Conservation (phyloP, 179 eudicot species). For the Heliamphora pulchella region DNA sequence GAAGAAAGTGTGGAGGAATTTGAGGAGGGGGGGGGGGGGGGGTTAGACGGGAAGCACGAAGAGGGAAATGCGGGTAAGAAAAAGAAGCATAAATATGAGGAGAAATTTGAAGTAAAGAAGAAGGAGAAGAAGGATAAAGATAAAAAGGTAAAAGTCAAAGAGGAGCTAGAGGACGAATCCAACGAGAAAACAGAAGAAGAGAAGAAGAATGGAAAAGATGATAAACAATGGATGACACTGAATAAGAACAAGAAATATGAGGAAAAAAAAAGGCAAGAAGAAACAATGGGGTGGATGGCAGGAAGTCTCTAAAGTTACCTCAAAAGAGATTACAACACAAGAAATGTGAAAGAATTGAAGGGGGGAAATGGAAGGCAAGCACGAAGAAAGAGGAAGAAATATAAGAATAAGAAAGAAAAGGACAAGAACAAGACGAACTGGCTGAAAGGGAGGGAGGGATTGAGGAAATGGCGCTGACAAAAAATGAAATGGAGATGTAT, state of each 20-base stretch:
- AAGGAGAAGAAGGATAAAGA: conserved; percentile 27
- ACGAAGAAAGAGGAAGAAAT: conserved; percentile 14
- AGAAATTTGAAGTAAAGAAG: no score
- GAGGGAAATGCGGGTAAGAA: conserved; percentile 30
- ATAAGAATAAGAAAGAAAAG: conserved; percentile 13
- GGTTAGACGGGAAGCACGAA: conserved; percentile 9
- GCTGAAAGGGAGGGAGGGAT: conserved; percentile 31
- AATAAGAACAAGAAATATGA: no score
- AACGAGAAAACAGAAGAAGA: no score
- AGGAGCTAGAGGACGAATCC: no score
- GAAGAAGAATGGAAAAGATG: no score
- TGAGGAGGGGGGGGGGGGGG: not conserved
- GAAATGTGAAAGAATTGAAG: conserved; percentile 14
- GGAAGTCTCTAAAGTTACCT: conserved; percentile 11
- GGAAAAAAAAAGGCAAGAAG: no score
- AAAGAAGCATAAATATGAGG: no score
- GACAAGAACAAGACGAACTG: conserved; percentile 33
- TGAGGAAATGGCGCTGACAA: conserved; percentile 48
- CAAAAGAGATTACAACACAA: conserved; percentile 17
- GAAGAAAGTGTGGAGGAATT: conserved; percentile 22
- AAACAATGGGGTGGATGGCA: no score
- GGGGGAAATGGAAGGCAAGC: conserved; percentile 17
- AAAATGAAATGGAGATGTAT: conserved; percentile 56
- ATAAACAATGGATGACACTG: no score
- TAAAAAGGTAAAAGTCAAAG: no score